Evolutionary conservation across 371 early-diverging fungal species (phyloP).

Genomic region (Rhizopus stolonifer): DNA sequence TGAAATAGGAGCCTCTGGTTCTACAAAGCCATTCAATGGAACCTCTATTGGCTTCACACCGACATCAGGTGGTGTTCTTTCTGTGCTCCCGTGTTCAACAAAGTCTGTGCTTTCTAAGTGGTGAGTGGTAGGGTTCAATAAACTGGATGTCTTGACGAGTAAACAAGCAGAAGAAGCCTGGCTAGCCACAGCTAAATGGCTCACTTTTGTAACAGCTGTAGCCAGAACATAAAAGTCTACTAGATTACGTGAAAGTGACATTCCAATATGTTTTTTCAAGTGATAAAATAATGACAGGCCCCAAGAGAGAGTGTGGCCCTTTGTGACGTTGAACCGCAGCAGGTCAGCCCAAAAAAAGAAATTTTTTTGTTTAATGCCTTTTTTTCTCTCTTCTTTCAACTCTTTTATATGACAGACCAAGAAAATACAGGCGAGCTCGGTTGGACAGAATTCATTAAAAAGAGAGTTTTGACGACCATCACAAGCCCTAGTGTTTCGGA

Average conservation of each 20-base stretch:
- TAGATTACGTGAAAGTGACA: slow-evolving; percentile 37
- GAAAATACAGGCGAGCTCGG: slow-evolving; percentile 48
- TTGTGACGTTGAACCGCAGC: slow-evolving; percentile 16
- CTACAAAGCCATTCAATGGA: slow-evolving; percentile 8
- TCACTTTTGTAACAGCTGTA: slow-evolving; percentile 31
- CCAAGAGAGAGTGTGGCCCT: neutral
- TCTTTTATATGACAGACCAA: slow-evolving; percentile 31
- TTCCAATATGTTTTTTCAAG: neutral
- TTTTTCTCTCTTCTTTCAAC: neutral
- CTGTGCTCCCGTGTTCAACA: neutral
- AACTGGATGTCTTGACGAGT: slow-evolving; percentile 44
- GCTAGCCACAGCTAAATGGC: slow-evolving; percentile 24
- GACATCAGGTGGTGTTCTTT: neutral
- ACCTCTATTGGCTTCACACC: slow-evolving; percentile 8
- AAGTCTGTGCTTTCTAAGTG: neutral
- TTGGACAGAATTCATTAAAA: slow-evolving; percentile 61
- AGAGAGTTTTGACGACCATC: slow-evolving; percentile 47
- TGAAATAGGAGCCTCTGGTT: neutral
- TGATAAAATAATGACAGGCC: slow-evolving; percentile 12
- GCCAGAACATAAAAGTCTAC: slow-evolving; percentile 41
- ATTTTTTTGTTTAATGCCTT: slow-evolving; percentile 4
- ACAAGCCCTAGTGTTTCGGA: slow-evolving; percentile 53
- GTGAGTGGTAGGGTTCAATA: slow-evolving; percentile 38
- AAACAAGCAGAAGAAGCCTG: slow-evolving; percentile 35
- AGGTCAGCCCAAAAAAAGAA: slow-evolving; percentile 3